Evolutionary conservation across 805 yeast species (phyloP).

Genomic region (Barnettozyma vustinii): DNA sequence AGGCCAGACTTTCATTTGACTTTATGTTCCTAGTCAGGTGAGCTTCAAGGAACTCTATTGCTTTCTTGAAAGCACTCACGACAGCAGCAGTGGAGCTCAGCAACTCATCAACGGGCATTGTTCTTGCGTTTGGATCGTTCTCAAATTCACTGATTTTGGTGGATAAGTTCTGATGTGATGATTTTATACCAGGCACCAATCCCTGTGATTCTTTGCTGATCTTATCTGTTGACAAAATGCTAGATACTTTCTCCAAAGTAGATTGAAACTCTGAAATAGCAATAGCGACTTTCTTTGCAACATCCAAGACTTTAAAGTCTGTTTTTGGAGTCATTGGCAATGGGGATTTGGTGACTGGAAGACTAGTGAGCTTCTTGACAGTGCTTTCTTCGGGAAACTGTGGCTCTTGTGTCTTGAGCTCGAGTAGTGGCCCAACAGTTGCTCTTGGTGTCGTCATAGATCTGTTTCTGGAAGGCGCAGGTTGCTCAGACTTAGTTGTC

Average conservation of each 20-base stretch:
- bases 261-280: conserved; percentile 62
- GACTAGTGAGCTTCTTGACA: conserved; percentile 57
- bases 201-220: conserved; percentile 47
- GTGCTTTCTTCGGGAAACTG: neutral
- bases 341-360: conserved; percentile 42
- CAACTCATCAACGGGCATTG: conserved; percentile 29
- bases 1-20: conserved; percentile 51
- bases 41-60: conserved; percentile 43
- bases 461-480: conserved; percentile 18
- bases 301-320: conserved; percentile 31
- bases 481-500: neutral
- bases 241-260: conserved; percentile 49
- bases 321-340: conserved; percentile 1
- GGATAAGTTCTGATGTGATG: conserved; percentile 52
- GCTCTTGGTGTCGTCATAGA: conserved; percentile 14
- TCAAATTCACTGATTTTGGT: conserved; percentile 50
- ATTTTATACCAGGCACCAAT: conserved; percentile 42
- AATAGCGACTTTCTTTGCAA: conserved; percentile 56
- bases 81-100: conserved; percentile 34
- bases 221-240: conserved; percentile 52
- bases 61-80: conserved; percentile 44
- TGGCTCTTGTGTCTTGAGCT: conserved; percentile 42
- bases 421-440: conserved; percentile 33
- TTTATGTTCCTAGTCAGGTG: conserved; percentile 45
- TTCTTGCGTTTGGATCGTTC: conserved; percentile 14